Evolutionary conservation across 331 rosid genomes (phyloP).

Genomic region (Spiraea crenata): DNA sequence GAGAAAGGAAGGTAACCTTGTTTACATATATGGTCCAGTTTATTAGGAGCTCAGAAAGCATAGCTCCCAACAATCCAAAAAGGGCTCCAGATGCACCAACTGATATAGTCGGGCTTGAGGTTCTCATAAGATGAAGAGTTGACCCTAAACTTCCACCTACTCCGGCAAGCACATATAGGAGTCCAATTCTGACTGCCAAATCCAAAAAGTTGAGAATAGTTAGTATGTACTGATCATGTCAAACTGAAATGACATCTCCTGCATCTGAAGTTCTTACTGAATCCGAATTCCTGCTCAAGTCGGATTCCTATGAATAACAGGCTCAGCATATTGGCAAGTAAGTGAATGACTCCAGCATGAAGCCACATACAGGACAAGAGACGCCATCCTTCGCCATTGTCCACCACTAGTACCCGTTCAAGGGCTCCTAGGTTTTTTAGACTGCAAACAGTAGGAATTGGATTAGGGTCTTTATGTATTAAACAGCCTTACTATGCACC

Average conservation of each 20-base stretch:
- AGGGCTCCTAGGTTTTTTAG: conserved; percentile 62
- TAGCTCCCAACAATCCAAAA: conserved; percentile 81
- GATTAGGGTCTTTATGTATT: neutral
- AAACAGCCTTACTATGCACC: neutral
- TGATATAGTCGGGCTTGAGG: conserved; percentile 31
- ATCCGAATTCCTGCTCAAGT: conserved; percentile 87
- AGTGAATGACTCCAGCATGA: conserved; percentile 87
- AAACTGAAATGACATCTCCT: neutral
- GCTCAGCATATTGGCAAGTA: conserved; percentile 70
- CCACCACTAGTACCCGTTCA: conserved; percentile 44
- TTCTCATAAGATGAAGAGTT: conserved; percentile 22
- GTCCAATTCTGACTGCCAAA: conserved; percentile 73
- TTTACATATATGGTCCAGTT: conserved; percentile 83
- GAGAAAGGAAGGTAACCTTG: conserved; percentile 42
- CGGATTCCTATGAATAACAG: conserved; percentile 74
- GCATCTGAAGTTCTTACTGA: conserved; percentile 42
- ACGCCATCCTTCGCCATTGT: conserved; percentile 65
- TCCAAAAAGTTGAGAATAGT: conserved; percentile 5
- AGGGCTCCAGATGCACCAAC: conserved; percentile 98
- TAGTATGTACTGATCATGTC: neutral
- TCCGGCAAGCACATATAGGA: conserved; percentile 61
- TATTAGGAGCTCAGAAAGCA: conserved; percentile 94
- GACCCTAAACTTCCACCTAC: conserved; percentile 80
- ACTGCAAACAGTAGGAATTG: conserved; percentile 38
- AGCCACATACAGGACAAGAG: conserved; percentile 84